Evolutionary conservation across 805 yeast genomes (phyloP).

Genomic region (Candida golubevii): DNA sequence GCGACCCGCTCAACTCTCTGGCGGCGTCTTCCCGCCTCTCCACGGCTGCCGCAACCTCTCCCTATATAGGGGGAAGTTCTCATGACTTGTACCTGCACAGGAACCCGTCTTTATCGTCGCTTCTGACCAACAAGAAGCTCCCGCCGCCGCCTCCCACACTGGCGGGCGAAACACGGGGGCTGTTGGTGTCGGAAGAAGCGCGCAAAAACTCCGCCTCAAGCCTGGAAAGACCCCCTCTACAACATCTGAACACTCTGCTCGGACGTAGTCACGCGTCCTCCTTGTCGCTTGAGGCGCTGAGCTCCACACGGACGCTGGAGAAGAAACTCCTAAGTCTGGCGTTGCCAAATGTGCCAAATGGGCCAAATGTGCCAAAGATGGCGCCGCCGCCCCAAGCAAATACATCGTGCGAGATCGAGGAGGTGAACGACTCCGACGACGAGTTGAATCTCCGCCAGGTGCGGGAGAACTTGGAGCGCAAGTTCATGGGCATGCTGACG

Average conservation of each 20-base stretch:
- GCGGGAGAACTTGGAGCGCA: conserved; percentile 15
- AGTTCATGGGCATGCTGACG: conserved; percentile 7
- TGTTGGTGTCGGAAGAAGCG: background rate
- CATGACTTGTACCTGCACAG: conserved; percentile 2
- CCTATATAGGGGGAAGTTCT: background rate
- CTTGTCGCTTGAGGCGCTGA: background rate
- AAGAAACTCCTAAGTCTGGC: conserved; percentile 5
- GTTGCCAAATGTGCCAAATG: too few relatives aligned
- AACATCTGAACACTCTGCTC: background rate
- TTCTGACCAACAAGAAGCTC: conserved; percentile 9
- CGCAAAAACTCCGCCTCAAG: conserved; percentile 2
- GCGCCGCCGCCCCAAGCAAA: conserved; percentile 1
- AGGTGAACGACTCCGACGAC: conserved; percentile 38
- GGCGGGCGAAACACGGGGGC: background rate
- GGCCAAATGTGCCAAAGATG: background rate
- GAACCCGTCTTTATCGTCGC: conserved; percentile 9
- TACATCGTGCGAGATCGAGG: conserved; percentile 30
- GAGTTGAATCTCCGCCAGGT: conserved; percentile 20
- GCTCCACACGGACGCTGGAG: background rate
- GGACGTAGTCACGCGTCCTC: background rate
- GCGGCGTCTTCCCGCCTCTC: conserved; percentile 51
- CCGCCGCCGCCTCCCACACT: conserved; percentile 5
- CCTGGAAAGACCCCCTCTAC: background rate
- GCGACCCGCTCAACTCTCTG: conserved; percentile 96
- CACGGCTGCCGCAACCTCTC: background rate